phyloP scores from a whole-genome alignment of 2,329 filamentous ascomycete genomes.

The Alternaria sp. region DNA sequence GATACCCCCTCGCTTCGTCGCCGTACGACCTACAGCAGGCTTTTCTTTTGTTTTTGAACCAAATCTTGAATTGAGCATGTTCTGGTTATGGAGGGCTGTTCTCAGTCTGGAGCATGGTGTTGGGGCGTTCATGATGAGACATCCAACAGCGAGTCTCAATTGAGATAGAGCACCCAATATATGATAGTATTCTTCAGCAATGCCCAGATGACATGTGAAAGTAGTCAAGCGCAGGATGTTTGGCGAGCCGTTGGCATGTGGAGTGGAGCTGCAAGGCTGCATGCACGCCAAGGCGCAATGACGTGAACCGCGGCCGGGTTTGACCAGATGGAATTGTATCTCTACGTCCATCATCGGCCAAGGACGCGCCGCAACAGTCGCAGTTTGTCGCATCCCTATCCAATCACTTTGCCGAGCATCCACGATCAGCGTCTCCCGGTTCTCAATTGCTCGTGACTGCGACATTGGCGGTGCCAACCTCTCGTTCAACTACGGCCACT shows the following conservation, averaged over 20 bases:
- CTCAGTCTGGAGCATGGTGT: slow-evolving; percentile 19
- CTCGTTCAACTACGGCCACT: slow-evolving; percentile 14
- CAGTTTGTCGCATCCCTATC: background rate
- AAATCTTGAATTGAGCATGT: slow-evolving; percentile 6
- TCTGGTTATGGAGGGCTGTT: slow-evolving; percentile 14
- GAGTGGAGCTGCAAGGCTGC: slow-evolving; percentile 11
- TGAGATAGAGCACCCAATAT: background rate
- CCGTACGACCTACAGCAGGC: slow-evolving; percentile 14
- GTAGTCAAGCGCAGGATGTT: background rate
- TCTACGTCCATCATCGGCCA: slow-evolving; percentile 4
- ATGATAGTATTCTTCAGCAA: background rate
- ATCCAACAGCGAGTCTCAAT: slow-evolving; percentile 2
- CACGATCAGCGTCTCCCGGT: background rate
- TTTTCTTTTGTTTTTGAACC: slow-evolving; percentile 21
- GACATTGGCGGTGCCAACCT: background rate
- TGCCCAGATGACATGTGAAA: background rate
- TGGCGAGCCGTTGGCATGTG: slow-evolving; percentile 19
- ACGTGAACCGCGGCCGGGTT: slow-evolving; percentile 27
- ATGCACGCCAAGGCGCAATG: slow-evolving; percentile 23
- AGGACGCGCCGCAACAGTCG: slow-evolving; percentile 10
- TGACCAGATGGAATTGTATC: slow-evolving; percentile 13
- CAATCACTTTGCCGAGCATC: background rate
- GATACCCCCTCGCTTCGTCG: slow-evolving; percentile 26
- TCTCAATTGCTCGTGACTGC: background rate
- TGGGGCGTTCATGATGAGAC: slow-evolving; percentile 8